Base-by-base conservation (phyloP, 305 asterid genomes). In the Nicotiana rustica region DNA sequence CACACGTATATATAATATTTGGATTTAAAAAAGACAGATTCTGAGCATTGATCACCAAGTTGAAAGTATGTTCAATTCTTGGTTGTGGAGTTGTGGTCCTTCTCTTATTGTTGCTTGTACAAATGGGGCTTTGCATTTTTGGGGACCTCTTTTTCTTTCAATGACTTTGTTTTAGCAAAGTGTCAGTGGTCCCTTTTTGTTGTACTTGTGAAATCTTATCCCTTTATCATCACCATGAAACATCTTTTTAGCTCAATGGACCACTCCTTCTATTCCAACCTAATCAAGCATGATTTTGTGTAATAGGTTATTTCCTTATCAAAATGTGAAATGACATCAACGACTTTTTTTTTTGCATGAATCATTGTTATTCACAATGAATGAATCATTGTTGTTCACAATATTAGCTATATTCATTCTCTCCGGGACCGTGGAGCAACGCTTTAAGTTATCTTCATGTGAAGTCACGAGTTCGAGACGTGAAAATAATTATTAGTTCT, bases 161-260 rank as follows among this genome's bases (percentile, higher is more conserved):
- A 76, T 55, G 47, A 56, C 80, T 75, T 75, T 75, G 80, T 36
- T 75, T 8, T 76, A 76, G 78, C 41, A 64, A 76, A 76, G 49
- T 76, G 80, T 76, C 80, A 76, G 66, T 55, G 80, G 80, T 76
- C 80, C 80, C 17, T 21, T 55, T 62, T 62, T 61, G 65, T 62
- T 79, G 61, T 79, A 79, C 80, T 79, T 79, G 61, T 64, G 76
- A 79, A 79, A 79, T 79, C 82, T 66, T 79, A 79, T 79, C 76
- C 82, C 71, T 79, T 62, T 79, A 79, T 79, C 64, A 79, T 66
- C 8, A 79, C 41, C 44, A 62, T 79, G 3, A 61, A 18, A 60
- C 61, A 60, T 61, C 61, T 64, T 79, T 62, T 64, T 44, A 44
- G 10, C 44, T 60, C 15, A 7, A 15, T 79, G 76, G 75, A 79